Evolutionary conservation across 805 yeast species (phyloP).

Genomic region (Zygoascus ofunaensis): DNA sequence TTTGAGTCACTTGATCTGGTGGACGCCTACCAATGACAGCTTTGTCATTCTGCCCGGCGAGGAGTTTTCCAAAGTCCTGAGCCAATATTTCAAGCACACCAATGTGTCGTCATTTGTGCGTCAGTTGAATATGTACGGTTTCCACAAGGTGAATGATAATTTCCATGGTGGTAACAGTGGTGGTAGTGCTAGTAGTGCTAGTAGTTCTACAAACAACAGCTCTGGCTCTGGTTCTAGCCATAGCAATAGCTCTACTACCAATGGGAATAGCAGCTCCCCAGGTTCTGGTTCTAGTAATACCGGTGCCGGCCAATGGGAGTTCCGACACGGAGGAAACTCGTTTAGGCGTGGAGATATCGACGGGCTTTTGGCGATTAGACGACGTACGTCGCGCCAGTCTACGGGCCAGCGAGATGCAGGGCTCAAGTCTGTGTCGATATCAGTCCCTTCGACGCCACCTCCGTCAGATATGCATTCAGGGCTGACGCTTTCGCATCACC

Average conservation of each 20-base stretch:
- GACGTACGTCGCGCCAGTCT: constrained; percentile 51
- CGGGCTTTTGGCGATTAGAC: constrained; percentile 61
- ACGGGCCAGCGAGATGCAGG: constrained; percentile 19
- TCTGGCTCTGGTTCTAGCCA: neutral
- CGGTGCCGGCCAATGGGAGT: constrained; percentile 59
- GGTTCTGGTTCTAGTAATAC: neutral
- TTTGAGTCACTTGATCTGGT: constrained; percentile 71
- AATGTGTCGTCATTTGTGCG: constrained; percentile 89
- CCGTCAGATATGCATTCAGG: constrained; percentile 7
- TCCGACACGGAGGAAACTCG: constrained; percentile 69
- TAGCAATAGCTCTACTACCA: neutral
- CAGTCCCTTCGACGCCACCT: constrained; percentile 20
- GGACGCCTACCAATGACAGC: constrained; percentile 64
- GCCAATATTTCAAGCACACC: constrained; percentile 80
- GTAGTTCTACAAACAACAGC: no score
- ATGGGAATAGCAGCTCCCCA: neutral
- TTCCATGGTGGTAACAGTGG: constrained; percentile 19
- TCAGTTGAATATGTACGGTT: constrained; percentile 93
- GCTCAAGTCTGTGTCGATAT: constrained; percentile 20
- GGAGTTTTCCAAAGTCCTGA: constrained; percentile 68
- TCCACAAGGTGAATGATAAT: constrained; percentile 54
- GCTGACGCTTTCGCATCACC: constrained; percentile 6
- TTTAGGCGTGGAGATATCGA: constrained; percentile 78
- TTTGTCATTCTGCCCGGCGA: constrained; percentile 80
- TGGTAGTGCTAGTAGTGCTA: neutral